Evolutionary conservation across 441 rosid genomes (phyloP).

Genomic region (Cnidoscolus chayamansa): DNA sequence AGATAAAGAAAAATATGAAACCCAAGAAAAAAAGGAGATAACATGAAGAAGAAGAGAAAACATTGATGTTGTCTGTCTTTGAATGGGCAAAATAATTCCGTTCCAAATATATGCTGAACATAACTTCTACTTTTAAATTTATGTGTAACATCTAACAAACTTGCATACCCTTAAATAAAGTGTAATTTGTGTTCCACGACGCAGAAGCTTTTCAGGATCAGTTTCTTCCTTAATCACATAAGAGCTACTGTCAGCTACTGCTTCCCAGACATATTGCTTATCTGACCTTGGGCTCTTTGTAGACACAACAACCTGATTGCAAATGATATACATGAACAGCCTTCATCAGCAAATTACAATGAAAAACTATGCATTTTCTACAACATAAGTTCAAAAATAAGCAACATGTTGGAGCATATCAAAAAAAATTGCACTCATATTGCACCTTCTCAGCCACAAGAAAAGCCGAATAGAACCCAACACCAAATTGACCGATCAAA

Average conservation of each 20-base stretch:
- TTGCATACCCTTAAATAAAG: slow-evolving; percentile 69
- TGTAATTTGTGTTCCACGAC: slow-evolving; percentile 87
- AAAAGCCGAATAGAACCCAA: slow-evolving; percentile 97
- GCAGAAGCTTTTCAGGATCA: slow-evolving; percentile 65
- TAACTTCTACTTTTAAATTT: not conserved
- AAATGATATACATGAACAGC: slow-evolving; percentile 13
- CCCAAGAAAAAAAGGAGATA: not conserved
- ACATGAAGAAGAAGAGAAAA: not conserved
- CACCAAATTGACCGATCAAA: slow-evolving; percentile 97
- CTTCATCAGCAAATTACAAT: slow-evolving; percentile 11
- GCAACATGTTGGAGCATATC: slow-evolving; percentile 5
- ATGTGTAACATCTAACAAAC: slow-evolving; percentile 10
- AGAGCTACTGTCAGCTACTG: slow-evolving; percentile 81
- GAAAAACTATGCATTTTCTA: not conserved
- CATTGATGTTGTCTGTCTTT: too few relatives aligned
- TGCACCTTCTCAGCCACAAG: slow-evolving; percentile 91
- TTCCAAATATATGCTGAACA: not conserved
- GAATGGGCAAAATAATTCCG: too few relatives aligned
- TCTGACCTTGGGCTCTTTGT: slow-evolving; percentile 91
- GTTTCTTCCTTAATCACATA: slow-evolving; percentile 80
- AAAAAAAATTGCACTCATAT: not conserved
- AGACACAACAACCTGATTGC: slow-evolving; percentile 69
- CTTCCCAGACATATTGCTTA: slow-evolving; percentile 92
- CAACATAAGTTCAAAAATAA: slow-evolving; percentile 2
- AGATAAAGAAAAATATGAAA: not conserved